Percentiles rank a stretch among this genome's conserved stretches.
Conservation (phyloP, 1,284 basidiomycete genomes). For the Cutaneotrichosporon mucoides region DNA sequence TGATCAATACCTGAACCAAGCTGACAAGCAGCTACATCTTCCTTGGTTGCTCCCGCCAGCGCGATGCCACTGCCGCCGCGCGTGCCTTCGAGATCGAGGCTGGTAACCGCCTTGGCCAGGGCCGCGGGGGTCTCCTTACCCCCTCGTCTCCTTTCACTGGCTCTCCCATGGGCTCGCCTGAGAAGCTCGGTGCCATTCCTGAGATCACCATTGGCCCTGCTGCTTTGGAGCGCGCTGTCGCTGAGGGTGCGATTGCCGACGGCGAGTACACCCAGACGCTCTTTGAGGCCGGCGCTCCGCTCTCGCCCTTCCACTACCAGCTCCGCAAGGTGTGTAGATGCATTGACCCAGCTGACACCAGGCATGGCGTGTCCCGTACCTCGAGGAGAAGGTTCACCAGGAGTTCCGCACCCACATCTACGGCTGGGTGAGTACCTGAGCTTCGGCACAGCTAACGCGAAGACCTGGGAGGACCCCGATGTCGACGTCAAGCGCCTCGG, state of each 20-base stretch:
- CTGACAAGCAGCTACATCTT: constrained; percentile 60
- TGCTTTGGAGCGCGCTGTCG: constrained; percentile 29
- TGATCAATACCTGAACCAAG: constrained; percentile 36
- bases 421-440: constrained; percentile 42
- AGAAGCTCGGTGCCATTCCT: constrained; percentile 49
- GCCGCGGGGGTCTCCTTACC: constrained; percentile 47
- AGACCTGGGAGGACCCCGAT: constrained; percentile 75
- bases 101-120: constrained; percentile 60
- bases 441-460: constrained; percentile 26
- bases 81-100: constrained; percentile 68
- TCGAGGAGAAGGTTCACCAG: constrained; percentile 67
- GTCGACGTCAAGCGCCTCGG: constrained; percentile 69
- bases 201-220: constrained; percentile 45
- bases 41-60: constrained; percentile 65
- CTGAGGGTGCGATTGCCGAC: constrained; percentile 1
- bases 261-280: constrained; percentile 40
- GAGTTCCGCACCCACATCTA: constrained; percentile 75
- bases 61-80: constrained; percentile 60
- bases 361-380: constrained; percentile 72
- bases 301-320: constrained; percentile 74
- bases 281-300: constrained; percentile 57
- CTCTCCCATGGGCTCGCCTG: constrained; percentile 29
- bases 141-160: constrained; percentile 52
- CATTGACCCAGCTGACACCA: too few species aligned
- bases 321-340: constrained; percentile 59